Percentiles rank a stretch among this genome's conserved stretches.
These are phyloP conservation scores for Vitis hybrid DNA, from an alignment of 177 flowering plant genomes.

Conservation along the genomic window DNA sequence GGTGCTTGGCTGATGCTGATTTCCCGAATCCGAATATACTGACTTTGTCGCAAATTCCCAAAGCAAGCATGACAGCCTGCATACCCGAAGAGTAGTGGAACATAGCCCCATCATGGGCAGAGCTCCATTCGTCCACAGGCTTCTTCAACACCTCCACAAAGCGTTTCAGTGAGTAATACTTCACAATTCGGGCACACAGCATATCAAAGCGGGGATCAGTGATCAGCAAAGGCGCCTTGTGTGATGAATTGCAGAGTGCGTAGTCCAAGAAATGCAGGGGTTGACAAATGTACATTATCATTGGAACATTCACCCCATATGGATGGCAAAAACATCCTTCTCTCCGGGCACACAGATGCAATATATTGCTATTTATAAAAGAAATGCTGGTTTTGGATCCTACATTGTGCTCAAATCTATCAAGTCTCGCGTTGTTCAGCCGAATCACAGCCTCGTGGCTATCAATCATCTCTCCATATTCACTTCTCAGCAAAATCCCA, in stretches of 20 bases:
- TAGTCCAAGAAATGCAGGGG: conserved; percentile 83
- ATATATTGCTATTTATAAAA: conserved; percentile 84
- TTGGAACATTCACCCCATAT: conserved; percentile 67
- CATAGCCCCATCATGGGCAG: conserved; percentile 67
- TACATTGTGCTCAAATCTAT: conserved; percentile 50
- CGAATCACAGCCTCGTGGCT: conserved; percentile 86
- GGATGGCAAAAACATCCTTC: conserved; percentile 85
- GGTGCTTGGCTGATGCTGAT: conserved; percentile 65
- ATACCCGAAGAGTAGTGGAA: conserved; percentile 98
- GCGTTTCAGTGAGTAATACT: conserved; percentile 82
- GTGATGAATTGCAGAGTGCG: conserved; percentile 59
- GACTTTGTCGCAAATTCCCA: conserved; percentile 85
- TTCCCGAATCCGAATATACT: conserved; percentile 94
- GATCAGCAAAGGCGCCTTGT: conserved; percentile 62
- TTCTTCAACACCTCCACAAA: conserved; percentile 62
- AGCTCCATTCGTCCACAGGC: conserved; percentile 60
- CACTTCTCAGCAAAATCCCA: conserved; percentile 70
- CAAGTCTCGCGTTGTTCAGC: conserved; percentile 75
- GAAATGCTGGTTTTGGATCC: conserved; percentile 82
- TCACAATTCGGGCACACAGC: conserved; percentile 77
- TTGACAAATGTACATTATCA: conserved; percentile 89
- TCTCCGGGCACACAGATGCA: conserved; percentile 75
- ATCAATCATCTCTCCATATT: conserved; percentile 68
- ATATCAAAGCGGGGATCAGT: conserved; percentile 87
- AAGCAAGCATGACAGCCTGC: conserved; percentile 92